Evolutionary conservation across 2,329 filamentous ascomycete genomes (phyloP).

Genomic region (Arachnopeziza araneosa): DNA sequence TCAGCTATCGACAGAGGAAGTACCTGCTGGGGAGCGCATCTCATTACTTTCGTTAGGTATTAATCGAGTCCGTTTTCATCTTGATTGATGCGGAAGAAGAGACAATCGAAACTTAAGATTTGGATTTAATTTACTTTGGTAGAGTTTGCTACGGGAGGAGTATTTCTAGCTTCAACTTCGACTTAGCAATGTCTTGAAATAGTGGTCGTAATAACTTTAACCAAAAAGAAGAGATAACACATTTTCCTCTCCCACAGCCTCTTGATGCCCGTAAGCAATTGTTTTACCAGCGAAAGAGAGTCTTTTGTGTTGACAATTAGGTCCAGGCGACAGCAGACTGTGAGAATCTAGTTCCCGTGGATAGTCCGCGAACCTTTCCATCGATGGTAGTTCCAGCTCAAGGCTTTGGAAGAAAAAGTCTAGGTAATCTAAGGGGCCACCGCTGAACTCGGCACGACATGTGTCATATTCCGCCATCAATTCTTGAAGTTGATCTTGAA

Average conservation of each 20-base stretch:
- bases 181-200: too few relatives aligned
- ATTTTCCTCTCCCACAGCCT: not conserved
- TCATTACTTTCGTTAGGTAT: too few relatives aligned
- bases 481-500: not conserved
- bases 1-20: too few relatives aligned
- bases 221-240: not conserved
- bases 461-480: not conserved
- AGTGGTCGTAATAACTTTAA: not conserved
- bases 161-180: too few relatives aligned
- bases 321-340: not conserved
- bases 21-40: too few relatives aligned
- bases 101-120: too few relatives aligned
- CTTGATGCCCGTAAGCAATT: not conserved
- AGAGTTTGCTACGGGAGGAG: too few relatives aligned
- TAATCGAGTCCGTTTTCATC: too few relatives aligned
- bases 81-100: too few relatives aligned
- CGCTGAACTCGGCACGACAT: not conserved
- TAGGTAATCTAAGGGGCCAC: not conserved
- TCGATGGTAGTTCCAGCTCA: not conserved
- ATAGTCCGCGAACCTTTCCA: too few relatives aligned
- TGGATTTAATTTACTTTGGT: too few relatives aligned
- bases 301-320: not conserved
- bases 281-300: not conserved
- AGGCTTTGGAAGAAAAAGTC: not conserved
- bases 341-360: too few relatives aligned